Conservation (phyloP, 495 filamentous ascomycete species). For the Staphylotrichum tortipilum region DNA sequence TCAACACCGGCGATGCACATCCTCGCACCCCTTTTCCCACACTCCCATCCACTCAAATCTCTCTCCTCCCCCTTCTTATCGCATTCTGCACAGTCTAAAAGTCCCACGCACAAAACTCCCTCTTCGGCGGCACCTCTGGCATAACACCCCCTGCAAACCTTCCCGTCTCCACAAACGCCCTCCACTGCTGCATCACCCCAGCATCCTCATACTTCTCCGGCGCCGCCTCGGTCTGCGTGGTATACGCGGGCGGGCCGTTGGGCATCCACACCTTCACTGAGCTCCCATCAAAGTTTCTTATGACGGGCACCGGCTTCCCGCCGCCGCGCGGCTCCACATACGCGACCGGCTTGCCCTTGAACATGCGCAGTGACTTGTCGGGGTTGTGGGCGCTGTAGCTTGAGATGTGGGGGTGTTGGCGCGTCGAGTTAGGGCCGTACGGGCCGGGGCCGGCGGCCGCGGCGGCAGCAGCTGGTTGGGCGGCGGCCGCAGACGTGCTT, state of each 20-base stretch:
- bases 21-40: neutral
- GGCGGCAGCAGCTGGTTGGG: constrained; percentile 28
- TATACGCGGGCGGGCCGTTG: constrained; percentile 54
- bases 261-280: constrained; percentile 59
- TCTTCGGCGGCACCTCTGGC: constrained; percentile 63
- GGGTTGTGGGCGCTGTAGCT: constrained; percentile 27
- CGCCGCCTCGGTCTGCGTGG: constrained; percentile 44
- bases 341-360: constrained; percentile 34
- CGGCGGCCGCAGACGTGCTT: constrained; percentile 13
- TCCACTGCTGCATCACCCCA: constrained; percentile 46
- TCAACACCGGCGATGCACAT: neutral
- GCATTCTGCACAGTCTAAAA: too few relatives aligned
- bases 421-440: constrained; percentile 33
- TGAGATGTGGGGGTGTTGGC: constrained; percentile 34
- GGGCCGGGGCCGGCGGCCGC: constrained; percentile 10
- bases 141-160: constrained; percentile 54
- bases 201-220: constrained; percentile 36
- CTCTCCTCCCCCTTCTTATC: constrained; percentile 1
- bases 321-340: constrained; percentile 20
- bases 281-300: constrained; percentile 32
- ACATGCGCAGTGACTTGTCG: constrained; percentile 28
- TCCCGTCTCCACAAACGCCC: constrained; percentile 50
- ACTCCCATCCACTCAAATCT: neutral
- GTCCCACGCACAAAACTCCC: constrained; percentile 64
- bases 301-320: constrained; percentile 23